Conservation (phyloP, 148 eudicot species). For the Selenicereus undatus region DNA sequence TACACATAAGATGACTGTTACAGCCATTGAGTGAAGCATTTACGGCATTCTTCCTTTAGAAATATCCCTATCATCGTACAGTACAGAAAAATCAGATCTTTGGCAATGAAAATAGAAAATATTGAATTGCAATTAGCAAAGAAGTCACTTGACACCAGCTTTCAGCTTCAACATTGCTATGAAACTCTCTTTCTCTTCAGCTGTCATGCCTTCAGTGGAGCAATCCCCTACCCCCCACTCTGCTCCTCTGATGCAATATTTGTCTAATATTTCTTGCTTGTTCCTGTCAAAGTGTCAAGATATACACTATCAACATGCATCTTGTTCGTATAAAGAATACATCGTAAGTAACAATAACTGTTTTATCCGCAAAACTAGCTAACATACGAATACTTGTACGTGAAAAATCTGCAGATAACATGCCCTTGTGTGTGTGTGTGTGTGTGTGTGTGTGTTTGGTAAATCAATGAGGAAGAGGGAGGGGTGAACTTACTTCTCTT, state of each 20-base stretch:
- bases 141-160: constrained; percentile 30
- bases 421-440: too few species aligned
- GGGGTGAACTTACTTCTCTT: constrained; percentile 54
- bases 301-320: background rate
- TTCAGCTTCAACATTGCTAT: constrained; percentile 74
- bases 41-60: background rate
- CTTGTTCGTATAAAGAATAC: too few species aligned
- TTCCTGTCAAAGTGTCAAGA: constrained; percentile 54
- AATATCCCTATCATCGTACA: background rate
- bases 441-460: too few species aligned
- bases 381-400: too few species aligned
- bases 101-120: background rate
- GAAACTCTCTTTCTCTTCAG: constrained; percentile 63
- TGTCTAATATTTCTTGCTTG: constrained; percentile 68
- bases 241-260: constrained; percentile 88
- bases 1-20: background rate
- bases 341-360: too few species aligned
- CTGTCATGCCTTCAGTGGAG: constrained; percentile 77
- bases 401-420: too few species aligned
- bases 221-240: constrained; percentile 99
- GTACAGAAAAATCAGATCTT: background rate
- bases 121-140: too few species aligned
- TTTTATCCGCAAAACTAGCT: too few species aligned
- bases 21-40: background rate
- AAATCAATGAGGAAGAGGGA: too few species aligned